Percentiles rank a stretch among this genome's conserved stretches.
phyloP scores from a whole-genome alignment of 108 stramenopile genomes.

The Cyclostephanos invisitatus region DNA sequence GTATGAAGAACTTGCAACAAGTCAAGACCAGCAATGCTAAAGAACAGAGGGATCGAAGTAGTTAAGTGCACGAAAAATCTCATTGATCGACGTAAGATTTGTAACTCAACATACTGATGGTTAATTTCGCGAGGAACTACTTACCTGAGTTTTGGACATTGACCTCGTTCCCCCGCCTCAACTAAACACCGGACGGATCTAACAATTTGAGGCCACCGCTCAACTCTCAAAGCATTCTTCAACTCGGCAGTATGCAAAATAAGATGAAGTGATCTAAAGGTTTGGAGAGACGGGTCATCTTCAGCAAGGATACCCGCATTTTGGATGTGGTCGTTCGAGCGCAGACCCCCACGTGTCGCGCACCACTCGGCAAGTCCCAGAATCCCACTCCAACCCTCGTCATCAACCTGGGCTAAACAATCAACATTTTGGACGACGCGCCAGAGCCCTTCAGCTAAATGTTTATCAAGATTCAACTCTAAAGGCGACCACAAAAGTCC shows the following conservation, averaged over 20 bases:
- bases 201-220: conserved; percentile 27
- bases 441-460: conserved; percentile 80
- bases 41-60: neutral
- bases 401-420: conserved; percentile 50
- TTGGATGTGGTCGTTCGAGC: conserved; percentile 24
- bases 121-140: neutral
- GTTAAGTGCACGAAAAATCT: neutral
- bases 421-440: conserved; percentile 73
- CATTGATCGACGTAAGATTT: neutral
- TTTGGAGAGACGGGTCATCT: conserved; percentile 79
- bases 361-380: conserved; percentile 71
- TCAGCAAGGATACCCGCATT: conserved; percentile 57
- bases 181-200: conserved; percentile 56
- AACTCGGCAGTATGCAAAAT: conserved; percentile 72
- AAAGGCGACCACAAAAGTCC: conserved; percentile 35
- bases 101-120: neutral
- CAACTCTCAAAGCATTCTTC: conserved; percentile 56
- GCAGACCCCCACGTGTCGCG: conserved; percentile 56
- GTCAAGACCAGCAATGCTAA: conserved; percentile 74
- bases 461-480: conserved; percentile 66
- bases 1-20: conserved; percentile 65
- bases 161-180: conserved; percentile 62
- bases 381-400: conserved; percentile 74
- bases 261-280: conserved; percentile 77
- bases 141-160: conserved; percentile 66